phyloP scores from a whole-genome alignment of 148 eudicot genomes.

The Camellia granthamiana region DNA sequence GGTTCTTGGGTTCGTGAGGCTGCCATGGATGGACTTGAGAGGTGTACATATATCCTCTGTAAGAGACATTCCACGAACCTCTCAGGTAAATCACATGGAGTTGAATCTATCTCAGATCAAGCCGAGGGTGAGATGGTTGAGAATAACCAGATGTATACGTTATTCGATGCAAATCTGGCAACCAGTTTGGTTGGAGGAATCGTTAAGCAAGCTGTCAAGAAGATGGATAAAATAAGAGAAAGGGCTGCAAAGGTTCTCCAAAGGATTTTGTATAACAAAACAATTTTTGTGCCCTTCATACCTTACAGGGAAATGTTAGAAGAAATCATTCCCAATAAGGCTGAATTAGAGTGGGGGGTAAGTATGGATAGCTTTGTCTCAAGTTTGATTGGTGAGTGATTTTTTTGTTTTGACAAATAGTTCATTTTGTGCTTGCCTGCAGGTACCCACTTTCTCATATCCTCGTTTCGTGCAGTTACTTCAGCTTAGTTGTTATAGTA shows the following conservation, averaged over 20 bases:
- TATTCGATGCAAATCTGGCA: slow-evolving; percentile 68
- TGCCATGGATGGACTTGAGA: slow-evolving; percentile 90
- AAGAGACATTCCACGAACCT: slow-evolving; percentile 38
- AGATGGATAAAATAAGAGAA: slow-evolving; percentile 92
- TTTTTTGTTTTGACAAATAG: slow-evolving; percentile 10
- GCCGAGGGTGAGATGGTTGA: slow-evolving; percentile 18
- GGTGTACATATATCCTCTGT: slow-evolving; percentile 77
- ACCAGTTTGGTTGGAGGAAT: slow-evolving; percentile 65
- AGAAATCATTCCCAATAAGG: slow-evolving; percentile 45
- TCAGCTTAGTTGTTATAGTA: slow-evolving; percentile 71
- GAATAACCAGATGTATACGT: slow-evolving; percentile 22
- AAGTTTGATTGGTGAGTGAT: background rate
- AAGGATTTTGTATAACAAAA: slow-evolving; percentile 63
- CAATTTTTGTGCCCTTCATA: slow-evolving; percentile 55
- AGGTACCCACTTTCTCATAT: slow-evolving; percentile 79
- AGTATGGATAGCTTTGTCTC: slow-evolving; percentile 25
- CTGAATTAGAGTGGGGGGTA: slow-evolving; percentile 74
- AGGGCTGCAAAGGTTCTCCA: slow-evolving; percentile 77
- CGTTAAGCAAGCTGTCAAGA: slow-evolving; percentile 85
- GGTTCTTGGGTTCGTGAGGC: slow-evolving; percentile 99
- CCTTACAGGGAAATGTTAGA: slow-evolving; percentile 67
- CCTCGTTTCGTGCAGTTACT: slow-evolving; percentile 76
- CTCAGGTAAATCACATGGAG: slow-evolving; percentile 14
- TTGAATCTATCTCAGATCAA: slow-evolving; percentile 24
- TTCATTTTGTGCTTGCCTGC: slow-evolving; percentile 25